Base-by-base conservation (phyloP, 768 basidiomycete species). In the Tephrocybe sp. region DNA sequence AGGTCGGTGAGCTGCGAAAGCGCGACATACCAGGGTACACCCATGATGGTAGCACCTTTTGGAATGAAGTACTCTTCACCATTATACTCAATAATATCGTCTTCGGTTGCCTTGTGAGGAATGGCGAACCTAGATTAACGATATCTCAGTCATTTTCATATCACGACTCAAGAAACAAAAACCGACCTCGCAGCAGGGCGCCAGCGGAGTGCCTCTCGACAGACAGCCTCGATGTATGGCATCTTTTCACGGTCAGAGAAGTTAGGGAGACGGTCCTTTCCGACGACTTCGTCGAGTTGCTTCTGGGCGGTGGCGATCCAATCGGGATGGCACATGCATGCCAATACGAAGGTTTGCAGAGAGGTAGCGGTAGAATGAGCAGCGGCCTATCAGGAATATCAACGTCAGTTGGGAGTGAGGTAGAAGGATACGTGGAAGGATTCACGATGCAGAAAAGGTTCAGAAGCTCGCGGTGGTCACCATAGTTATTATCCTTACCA, bases 21-120 rank as follows among this genome's bases (percentile, higher is more conserved):
- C 3, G 7, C 6, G 25, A 22, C 39, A 15, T 1, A 47, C 47
- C 47, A 47, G 1, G 47, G 47, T 11, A 47, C 47, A 5, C 47
- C 47, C 25, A 47, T 47, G 9, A 47, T 41, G 19, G 47, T 47
- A 24, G 38, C 19, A 18, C 43, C 43, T 21, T 44, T 48, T 10
- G 47, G 47, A 30, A 48, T 48, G 16, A 39, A 48, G 39, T 48
- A 48, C 31, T 48, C 47, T 23, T 48, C 39, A 15, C 47, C 47
- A 33, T 48, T 48, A 24, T 48, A 48, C n/a, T 48, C 47, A 15
- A 48, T 27, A 18, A 48, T n/a, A 15, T 48, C 47, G 16, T 48
- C 47, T 23, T 48, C 47, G 2, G 47, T 48, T 19, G 39, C 30
- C 21, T 48, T 48, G 23, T 48, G 47, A 9, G 47, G 47, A 16